Conservation (phyloP, 148 eudicot species). For the Dysphania ambrosioides region DNA sequence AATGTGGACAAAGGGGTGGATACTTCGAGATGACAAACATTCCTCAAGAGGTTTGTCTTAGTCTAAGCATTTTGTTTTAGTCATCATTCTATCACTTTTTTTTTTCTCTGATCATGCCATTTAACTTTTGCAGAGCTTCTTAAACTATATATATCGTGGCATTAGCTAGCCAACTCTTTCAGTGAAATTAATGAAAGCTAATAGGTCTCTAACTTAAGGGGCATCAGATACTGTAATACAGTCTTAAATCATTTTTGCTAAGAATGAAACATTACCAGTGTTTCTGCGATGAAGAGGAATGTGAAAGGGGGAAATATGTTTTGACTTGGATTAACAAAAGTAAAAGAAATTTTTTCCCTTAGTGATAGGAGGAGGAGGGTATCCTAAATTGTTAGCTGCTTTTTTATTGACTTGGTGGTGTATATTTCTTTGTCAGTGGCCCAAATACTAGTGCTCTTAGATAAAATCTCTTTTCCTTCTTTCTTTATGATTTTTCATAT, state of each 20-base stretch:
- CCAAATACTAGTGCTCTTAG: not conserved
- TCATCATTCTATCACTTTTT: not conserved
- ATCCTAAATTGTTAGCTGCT: not conserved
- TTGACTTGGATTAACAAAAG: not conserved
- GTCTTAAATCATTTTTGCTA: too few species aligned
- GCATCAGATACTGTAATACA: not conserved
- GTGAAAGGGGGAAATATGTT: not conserved
- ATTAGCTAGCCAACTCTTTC: not conserved
- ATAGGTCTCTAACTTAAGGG: not conserved
- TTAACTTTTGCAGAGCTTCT: not conserved
- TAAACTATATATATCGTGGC: not conserved
- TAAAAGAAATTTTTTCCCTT: not conserved
- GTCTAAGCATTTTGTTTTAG: not conserved
- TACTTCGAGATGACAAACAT: conserved; percentile 97
- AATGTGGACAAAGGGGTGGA: conserved; percentile 98
- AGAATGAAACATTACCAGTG: too few species aligned
- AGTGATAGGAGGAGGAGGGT: not conserved
- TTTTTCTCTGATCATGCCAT: not conserved
- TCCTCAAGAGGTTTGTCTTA: conserved; percentile 85
- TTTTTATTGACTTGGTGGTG: not conserved
- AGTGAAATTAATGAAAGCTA: not conserved
- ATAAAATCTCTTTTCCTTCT: too few species aligned
- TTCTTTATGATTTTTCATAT: too few species aligned
- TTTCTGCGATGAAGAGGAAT: not conserved
- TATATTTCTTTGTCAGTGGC: not conserved